phyloP scores from a whole-genome alignment of 805 yeast genomes.

The Wickerhamiella siamensis region DNA sequence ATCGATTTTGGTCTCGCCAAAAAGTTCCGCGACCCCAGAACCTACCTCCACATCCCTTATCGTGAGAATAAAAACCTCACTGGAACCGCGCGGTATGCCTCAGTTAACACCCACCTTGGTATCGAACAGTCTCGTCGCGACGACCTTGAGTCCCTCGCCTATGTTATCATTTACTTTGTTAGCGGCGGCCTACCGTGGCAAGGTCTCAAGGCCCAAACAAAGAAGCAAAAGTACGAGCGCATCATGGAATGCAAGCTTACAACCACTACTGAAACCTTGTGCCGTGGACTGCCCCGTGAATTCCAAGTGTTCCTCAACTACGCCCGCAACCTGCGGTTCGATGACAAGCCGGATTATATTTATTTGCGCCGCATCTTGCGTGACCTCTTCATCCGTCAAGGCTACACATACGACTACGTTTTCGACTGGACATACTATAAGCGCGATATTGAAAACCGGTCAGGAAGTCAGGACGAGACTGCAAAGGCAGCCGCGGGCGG shows the following conservation, averaged over 20 bases:
- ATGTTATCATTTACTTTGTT: conserved; percentile 85
- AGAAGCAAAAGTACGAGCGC: conserved; percentile 92
- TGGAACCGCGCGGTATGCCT: conserved; percentile 95
- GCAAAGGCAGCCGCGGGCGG: background rate
- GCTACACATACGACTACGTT: conserved; percentile 82
- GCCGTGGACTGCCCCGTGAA: conserved; percentile 85
- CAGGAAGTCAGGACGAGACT: background rate
- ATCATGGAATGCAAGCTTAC: conserved; percentile 91
- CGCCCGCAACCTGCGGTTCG: conserved; percentile 80
- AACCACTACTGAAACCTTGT: conserved; percentile 70
- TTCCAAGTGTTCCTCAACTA: conserved; percentile 78
- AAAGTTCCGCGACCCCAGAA: conserved; percentile 85
- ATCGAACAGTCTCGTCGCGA: conserved; percentile 95
- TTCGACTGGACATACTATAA: conserved; percentile 67
- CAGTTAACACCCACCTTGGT: conserved; percentile 90
- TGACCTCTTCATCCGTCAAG: conserved; percentile 75
- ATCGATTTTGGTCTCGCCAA: conserved; percentile 91
- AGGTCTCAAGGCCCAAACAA: conserved; percentile 91
- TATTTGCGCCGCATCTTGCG: conserved; percentile 79
- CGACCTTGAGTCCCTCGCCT: conserved; percentile 88
- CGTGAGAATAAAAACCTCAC: conserved; percentile 92
- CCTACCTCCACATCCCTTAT: conserved; percentile 89
- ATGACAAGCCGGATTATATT: conserved; percentile 89
- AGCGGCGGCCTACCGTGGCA: conserved; percentile 98
- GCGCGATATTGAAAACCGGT: background rate